phyloP scores from a whole-genome alignment of 2,329 filamentous ascomycete genomes.

The Alternaria solani region DNA sequence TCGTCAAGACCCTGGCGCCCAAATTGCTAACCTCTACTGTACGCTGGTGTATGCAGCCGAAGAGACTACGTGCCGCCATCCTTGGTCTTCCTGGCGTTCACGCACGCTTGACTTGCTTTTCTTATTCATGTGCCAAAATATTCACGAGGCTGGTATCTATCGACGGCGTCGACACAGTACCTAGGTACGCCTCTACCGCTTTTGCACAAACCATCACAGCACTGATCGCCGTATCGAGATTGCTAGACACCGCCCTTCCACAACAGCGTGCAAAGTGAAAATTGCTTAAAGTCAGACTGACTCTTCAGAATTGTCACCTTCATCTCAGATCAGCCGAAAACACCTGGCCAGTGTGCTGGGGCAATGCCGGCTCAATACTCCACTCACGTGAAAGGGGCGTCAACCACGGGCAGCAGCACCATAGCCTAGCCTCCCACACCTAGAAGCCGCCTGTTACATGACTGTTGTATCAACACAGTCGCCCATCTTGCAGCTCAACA shows the following conservation, averaged over 20 bases:
- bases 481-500: slow-evolving; percentile 10
- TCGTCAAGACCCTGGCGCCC: slow-evolving; percentile 32
- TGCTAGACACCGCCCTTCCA: slow-evolving; percentile 28
- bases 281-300: slow-evolving; percentile 32
- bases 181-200: background rate
- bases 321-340: slow-evolving; percentile 45
- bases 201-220: slow-evolving; percentile 13
- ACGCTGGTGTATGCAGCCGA: slow-evolving; percentile 14
- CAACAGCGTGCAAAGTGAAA: slow-evolving; percentile 27
- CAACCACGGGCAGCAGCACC: slow-evolving; percentile 8
- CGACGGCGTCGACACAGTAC: background rate
- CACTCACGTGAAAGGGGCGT: slow-evolving; percentile 44
- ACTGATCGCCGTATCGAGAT: slow-evolving; percentile 29
- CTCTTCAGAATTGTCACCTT: slow-evolving; percentile 23
- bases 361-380: slow-evolving; percentile 31
- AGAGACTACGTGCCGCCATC: slow-evolving; percentile 23
- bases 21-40: slow-evolving; percentile 10
- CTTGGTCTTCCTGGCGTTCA: slow-evolving; percentile 5
- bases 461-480: slow-evolving; percentile 30
- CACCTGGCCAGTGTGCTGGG: slow-evolving; percentile 28
- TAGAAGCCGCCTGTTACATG: slow-evolving; percentile 24
- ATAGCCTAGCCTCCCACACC: slow-evolving; percentile 24
- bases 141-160: slow-evolving; percentile 1
- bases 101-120: slow-evolving; percentile 15
- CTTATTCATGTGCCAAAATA: slow-evolving; percentile 4